phyloP scores from a whole-genome alignment of 768 basidiomycete species.

The Kwoniella dendrophila region DNA sequence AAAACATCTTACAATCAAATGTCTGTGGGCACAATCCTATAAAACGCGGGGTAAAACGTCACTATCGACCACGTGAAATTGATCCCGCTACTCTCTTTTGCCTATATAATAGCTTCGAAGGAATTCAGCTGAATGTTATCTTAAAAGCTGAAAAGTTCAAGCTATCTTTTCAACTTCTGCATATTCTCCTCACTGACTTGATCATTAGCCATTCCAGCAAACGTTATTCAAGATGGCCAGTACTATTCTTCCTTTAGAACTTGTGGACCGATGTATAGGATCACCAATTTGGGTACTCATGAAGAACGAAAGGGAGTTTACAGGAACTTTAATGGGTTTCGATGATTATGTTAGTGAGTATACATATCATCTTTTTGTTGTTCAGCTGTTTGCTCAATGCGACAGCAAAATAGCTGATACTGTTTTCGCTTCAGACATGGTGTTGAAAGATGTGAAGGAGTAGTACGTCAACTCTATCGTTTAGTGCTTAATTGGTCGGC shows the following conservation, averaged over 20 bases:
- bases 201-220: conserved; percentile 19
- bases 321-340: conserved; percentile 89
- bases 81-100: not conserved
- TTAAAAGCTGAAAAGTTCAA: conserved; percentile 17
- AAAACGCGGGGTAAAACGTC: not conserved
- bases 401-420: conserved; percentile 1
- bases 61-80: conserved; percentile 7
- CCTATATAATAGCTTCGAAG: not conserved
- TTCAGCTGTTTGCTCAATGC: not conserved
- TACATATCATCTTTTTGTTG: too few species aligned
- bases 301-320: conserved; percentile 97
- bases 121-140: not conserved
- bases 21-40: too few species aligned
- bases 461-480: conserved; percentile 64
- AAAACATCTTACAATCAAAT: too few species aligned
- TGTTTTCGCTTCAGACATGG: conserved; percentile 47
- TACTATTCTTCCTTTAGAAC: conserved; percentile 91
- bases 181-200: conserved; percentile 16
- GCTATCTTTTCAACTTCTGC: conserved; percentile 15
- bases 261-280: conserved; percentile 96
- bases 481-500: too few species aligned
- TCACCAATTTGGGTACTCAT: conserved; percentile 97
- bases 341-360: conserved; percentile 99
- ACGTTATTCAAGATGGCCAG: conserved; percentile 73
- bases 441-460: conserved; percentile 90